Base-by-base conservation (phyloP, 306 rosid species). In the Lablab purpureus region DNA sequence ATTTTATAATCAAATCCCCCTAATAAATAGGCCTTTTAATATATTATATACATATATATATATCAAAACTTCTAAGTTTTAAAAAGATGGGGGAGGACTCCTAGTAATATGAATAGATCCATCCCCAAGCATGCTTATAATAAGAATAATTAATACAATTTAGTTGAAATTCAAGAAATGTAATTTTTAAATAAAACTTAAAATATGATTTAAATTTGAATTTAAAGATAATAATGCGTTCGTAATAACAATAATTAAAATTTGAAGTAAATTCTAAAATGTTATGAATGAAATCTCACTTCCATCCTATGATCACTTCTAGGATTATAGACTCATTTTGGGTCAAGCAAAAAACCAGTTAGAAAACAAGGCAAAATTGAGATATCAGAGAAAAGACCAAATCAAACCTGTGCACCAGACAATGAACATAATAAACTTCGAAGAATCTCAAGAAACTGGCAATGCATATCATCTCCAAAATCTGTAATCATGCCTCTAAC, bases 391-490 rank as follows among this genome's bases (percentile, higher is more conserved):
- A 56, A 27, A 2, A 5, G 10, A 19, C 8, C 58, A 23, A 12
- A 43, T 11, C 59, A 78, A 76, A 94, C 98, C 97, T 94, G 98
- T 5, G 91, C 90, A 79, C 97, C 98, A 71, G 97, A 81, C 87
- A 94, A 80, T 4, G 97, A 83, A 80, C 88, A 83, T 3, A 94
- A 85, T 47, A 94, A 82, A 82, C 87, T 85, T 63, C 98, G 97
- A 84, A 94, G 97, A 84, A 94, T 94, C 89, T 94, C 98, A 86
- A 92, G 96, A 84, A 94, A 94, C 87, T 94, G 98, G 77, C 98
- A 94, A 74, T 94, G 91, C 98, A 92, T 94, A 80, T 89, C 87
- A 68, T 92, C 97, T 82, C 91, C 98, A 41, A 94, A 94, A 82
- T 94, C 98, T 51, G 98, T 91, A 60, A 86, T 67, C 97, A 94